Evolutionary conservation across 2,329 filamentous ascomycete species (phyloP).

Genomic region (Cytospora mali): DNA sequence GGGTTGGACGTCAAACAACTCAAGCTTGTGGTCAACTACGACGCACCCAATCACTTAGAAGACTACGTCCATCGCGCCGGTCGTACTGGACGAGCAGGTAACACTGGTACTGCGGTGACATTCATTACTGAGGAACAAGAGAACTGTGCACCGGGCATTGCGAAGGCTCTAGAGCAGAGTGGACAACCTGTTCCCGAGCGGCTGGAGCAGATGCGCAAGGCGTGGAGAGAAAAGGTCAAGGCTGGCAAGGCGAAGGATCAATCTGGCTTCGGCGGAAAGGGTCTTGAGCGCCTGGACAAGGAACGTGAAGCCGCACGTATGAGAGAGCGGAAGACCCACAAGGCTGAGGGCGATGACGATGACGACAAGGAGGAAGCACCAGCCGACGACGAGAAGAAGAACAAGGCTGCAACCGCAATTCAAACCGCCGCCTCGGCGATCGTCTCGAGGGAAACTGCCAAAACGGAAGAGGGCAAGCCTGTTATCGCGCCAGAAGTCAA

Average conservation of each 20-base stretch:
- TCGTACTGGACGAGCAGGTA: slow-evolving; percentile 90
- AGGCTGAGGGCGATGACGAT: slow-evolving; percentile 79
- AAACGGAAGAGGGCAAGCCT: slow-evolving; percentile 40
- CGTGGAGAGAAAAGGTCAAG: slow-evolving; percentile 89
- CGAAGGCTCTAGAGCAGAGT: slow-evolving; percentile 90
- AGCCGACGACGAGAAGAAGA: slow-evolving; percentile 69
- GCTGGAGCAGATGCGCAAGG: slow-evolving; percentile 65
- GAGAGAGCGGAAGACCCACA: slow-evolving; percentile 85
- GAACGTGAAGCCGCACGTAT: slow-evolving; percentile 85
- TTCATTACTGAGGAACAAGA: slow-evolving; percentile 92
- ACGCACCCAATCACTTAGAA: slow-evolving; percentile 90
- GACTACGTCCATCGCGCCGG: slow-evolving; percentile 96
- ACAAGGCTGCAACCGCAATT: slow-evolving; percentile 67
- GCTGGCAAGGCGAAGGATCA: slow-evolving; percentile 86
- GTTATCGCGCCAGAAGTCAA: slow-evolving; percentile 37
- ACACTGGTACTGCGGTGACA: slow-evolving; percentile 91
- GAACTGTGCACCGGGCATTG: slow-evolving; percentile 84
- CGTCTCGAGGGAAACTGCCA: slow-evolving; percentile 54
- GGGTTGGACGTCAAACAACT: slow-evolving; percentile 95
- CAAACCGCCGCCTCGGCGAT: slow-evolving; percentile 63
- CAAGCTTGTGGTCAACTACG: slow-evolving; percentile 94
- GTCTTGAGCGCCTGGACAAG: slow-evolving; percentile 86
- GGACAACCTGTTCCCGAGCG: slow-evolving; percentile 78
- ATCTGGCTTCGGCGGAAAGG: slow-evolving; percentile 92
- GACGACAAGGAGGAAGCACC: slow-evolving; percentile 70